A percentile compares a stretch with the other conserved stretches of the same genome.
Conservation (phyloP, 2,329 filamentous ascomycete genomes). For the Epichloe coenophiala region DNA sequence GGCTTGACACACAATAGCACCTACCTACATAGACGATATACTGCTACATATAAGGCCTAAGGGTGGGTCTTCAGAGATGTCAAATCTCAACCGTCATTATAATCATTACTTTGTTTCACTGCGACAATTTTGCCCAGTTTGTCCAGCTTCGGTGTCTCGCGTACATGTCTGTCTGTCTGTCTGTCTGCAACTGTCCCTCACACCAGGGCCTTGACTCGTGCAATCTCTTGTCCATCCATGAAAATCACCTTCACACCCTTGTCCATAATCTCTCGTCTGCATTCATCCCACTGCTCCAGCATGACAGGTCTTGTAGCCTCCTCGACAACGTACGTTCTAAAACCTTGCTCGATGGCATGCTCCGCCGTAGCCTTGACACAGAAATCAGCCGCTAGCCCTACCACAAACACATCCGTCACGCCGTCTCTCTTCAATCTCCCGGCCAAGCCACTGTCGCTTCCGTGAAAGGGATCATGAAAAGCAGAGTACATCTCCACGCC, state of each 20-base stretch:
- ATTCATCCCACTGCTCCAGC: constrained; percentile 40
- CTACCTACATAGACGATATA: constrained; percentile 2
- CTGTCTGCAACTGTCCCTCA: neutral
- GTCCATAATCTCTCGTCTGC: constrained; percentile 37
- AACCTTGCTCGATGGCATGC: constrained; percentile 65
- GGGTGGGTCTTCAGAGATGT: neutral
- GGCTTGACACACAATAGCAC: neutral
- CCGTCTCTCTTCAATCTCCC: constrained; percentile 37
- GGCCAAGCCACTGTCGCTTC: constrained; percentile 51
- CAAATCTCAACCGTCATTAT: neutral
- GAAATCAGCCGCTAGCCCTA: constrained; percentile 78
- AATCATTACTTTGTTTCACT: neutral
- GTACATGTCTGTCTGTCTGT: neutral
- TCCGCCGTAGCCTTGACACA: constrained; percentile 75
- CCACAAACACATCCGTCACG: constrained; percentile 71
- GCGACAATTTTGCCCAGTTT: neutral
- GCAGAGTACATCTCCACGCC: constrained; percentile 88
- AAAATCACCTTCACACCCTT: constrained; percentile 51
- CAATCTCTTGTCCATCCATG: constrained; percentile 11
- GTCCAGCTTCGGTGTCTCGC: too few species aligned
- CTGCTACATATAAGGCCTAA: neutral
- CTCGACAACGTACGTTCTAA: constrained; percentile 60
- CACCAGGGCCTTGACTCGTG: constrained; percentile 9
- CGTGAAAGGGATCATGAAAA: constrained; percentile 68
- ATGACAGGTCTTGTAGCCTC: constrained; percentile 69